These are phyloP conservation scores for Tricholomella constricta DNA, from an alignment of 768 basidiomycete genomes.

Conservation along the genomic window DNA sequence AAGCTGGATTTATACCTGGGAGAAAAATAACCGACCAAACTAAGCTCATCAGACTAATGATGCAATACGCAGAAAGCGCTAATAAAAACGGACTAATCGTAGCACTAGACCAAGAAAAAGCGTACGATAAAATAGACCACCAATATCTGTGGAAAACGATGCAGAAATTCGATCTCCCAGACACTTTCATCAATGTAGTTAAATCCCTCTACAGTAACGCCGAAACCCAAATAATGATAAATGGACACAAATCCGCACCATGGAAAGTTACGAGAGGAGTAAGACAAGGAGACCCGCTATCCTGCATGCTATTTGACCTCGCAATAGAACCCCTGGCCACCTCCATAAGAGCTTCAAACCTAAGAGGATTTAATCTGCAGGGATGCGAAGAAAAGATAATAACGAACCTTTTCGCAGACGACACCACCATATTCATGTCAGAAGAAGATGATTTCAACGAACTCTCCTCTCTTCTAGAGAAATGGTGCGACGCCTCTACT, in stretches of 20 bases:
- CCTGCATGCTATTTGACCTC: too few relatives aligned
- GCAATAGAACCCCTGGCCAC: too few relatives aligned
- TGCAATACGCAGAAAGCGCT: too few relatives aligned
- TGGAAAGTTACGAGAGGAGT: background rate
- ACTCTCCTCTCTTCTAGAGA: slow-evolving; percentile 26
- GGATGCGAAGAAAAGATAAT: too few relatives aligned
- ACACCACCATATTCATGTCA: too few relatives aligned
- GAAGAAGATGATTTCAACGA: slow-evolving; percentile 24
- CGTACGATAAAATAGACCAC: background rate
- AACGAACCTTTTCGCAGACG: too few relatives aligned
- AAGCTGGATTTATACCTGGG: background rate
- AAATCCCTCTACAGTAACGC: background rate
- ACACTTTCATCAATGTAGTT: background rate
- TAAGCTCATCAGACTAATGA: background rate
- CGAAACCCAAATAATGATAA: too few relatives aligned
- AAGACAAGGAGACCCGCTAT: background rate
- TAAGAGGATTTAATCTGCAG: slow-evolving; percentile 2
- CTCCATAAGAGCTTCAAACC: background rate
- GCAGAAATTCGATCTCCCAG: too few relatives aligned
- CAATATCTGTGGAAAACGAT: background rate
- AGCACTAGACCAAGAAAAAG: too few relatives aligned
- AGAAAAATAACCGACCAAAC: too few relatives aligned
- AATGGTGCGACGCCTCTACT: slow-evolving; percentile 42
- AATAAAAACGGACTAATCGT: too few relatives aligned
- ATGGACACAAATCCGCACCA: background rate